A percentile compares a stretch with the other conserved stretches of the same genome.
phyloP scores from a whole-genome alignment of 1,284 basidiomycete species.

The Ganoderma boninense region DNA sequence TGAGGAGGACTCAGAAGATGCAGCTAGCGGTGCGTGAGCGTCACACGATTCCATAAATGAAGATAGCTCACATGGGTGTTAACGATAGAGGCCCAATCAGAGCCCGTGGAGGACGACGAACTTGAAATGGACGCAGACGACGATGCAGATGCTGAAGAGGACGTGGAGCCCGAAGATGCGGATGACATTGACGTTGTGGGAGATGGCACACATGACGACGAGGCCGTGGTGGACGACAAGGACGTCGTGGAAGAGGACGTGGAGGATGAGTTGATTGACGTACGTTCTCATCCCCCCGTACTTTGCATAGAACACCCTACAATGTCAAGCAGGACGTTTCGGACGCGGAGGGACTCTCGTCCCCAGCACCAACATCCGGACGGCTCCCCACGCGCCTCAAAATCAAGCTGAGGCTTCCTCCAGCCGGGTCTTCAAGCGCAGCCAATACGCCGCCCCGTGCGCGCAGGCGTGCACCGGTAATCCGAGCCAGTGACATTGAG shows the following conservation, averaged over 20 bases:
- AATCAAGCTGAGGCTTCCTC: conserved; percentile 70
- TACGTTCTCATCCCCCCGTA: conserved; percentile 21
- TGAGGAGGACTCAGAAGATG: conserved; percentile 35
- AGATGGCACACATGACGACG: conserved; percentile 44
- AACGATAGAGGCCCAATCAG: conserved; percentile 31
- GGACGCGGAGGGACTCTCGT: conserved; percentile 48
- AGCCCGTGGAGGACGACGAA: conserved; percentile 33
- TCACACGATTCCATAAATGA: background rate
- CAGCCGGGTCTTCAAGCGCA: conserved; percentile 23
- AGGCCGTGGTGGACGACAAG: conserved; percentile 42
- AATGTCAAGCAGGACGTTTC: conserved; percentile 33
- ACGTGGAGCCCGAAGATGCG: conserved; percentile 35
- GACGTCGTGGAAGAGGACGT: conserved; percentile 43
- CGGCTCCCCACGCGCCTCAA: conserved; percentile 52
- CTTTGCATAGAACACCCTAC: background rate
- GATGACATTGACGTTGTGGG: conserved; percentile 39
- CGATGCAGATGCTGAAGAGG: conserved; percentile 41
- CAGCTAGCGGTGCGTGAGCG: conserved; percentile 34
- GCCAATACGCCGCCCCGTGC: conserved; percentile 38
- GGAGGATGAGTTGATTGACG: conserved; percentile 45
- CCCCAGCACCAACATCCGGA: conserved; percentile 28
- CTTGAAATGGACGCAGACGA: conserved; percentile 42
- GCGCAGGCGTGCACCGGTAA: conserved; percentile 41
- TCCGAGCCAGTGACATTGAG: conserved; percentile 52
- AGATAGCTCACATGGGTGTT: background rate